Conservation (phyloP, 75 land plant species). For the Cunninghamia lanceolata region DNA sequence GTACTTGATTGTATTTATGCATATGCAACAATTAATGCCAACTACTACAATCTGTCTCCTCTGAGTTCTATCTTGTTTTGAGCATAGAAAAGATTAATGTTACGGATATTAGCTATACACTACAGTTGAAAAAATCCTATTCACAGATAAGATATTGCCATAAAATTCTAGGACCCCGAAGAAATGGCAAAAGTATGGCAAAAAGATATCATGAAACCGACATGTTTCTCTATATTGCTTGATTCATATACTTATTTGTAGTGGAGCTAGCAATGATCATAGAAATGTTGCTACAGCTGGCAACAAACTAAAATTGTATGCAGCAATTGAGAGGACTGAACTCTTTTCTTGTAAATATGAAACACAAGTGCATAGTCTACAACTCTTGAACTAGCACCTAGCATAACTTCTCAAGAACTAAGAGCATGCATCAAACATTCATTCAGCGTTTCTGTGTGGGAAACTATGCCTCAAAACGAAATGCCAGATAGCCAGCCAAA, state of each 20-base stretch:
- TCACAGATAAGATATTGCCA: neutral
- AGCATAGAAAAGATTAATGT: neutral
- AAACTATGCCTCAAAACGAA: too few relatives aligned
- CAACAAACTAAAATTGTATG: neutral
- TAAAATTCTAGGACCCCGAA: neutral
- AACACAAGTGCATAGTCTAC: too few relatives aligned
- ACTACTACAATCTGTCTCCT: neutral
- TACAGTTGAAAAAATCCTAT: neutral
- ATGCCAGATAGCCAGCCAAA: too few relatives aligned
- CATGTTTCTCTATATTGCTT: neutral
- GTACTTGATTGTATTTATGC: neutral
- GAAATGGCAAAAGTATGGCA: neutral
- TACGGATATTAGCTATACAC: neutral
- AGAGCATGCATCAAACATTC: too few relatives aligned
- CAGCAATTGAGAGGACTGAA: neutral
- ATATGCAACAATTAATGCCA: neutral
- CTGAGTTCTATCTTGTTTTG: neutral
- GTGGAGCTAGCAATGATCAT: neutral
- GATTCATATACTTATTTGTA: neutral
- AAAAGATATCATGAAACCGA: neutral
- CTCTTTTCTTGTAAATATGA: too few relatives aligned
- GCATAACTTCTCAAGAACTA: too few relatives aligned
- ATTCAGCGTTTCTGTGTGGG: too few relatives aligned
- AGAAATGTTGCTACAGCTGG: neutral
- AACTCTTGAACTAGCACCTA: too few relatives aligned